phyloP scores from a whole-genome alignment of 345 rosid genomes.

The Sonneratia alba region DNA sequence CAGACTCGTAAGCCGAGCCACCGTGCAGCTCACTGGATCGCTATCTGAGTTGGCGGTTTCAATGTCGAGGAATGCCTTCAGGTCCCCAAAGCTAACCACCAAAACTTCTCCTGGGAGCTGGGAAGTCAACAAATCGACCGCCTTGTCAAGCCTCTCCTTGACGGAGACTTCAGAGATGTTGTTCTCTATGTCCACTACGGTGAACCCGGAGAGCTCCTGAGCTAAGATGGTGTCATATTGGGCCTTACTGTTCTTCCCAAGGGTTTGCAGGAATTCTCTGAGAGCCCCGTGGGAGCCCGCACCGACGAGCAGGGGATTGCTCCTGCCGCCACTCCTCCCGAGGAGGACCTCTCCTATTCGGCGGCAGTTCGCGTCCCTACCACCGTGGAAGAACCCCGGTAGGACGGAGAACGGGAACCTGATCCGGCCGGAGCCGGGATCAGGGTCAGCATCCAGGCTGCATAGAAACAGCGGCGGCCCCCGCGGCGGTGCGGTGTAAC shows the following conservation, averaged over 20 bases:
- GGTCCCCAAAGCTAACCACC: constrained; percentile 55
- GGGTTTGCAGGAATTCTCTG: constrained; percentile 26
- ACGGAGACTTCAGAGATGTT: constrained; percentile 25
- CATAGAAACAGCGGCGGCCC: constrained; percentile 55
- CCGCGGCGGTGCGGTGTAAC: constrained; percentile 31
- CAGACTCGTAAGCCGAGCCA: constrained; percentile 37
- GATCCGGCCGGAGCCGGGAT: constrained; percentile 10
- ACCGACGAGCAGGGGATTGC: constrained; percentile 65
- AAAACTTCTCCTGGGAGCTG: constrained; percentile 36
- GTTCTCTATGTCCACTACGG: constrained; percentile 28
- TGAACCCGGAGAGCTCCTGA: constrained; percentile 31
- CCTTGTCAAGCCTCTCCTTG: constrained; percentile 23
- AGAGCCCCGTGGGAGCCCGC: constrained; percentile 44
- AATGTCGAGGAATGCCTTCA: constrained; percentile 26
- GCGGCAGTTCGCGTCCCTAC: constrained; percentile 38
- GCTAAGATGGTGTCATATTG: constrained; percentile 16
- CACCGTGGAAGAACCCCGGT: constrained; percentile 12
- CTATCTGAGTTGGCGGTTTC: background rate
- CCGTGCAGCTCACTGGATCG: constrained; percentile 28
- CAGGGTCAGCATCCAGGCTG: constrained; percentile 27
- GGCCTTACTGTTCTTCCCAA: constrained; percentile 24
- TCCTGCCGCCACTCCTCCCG: constrained; percentile 36
- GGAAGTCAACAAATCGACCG: constrained; percentile 23
- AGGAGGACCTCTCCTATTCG: constrained; percentile 54
- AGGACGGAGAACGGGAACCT: constrained; percentile 23